Conservation (phyloP, 441 rosid species). For the Gossypium trilobum region DNA sequence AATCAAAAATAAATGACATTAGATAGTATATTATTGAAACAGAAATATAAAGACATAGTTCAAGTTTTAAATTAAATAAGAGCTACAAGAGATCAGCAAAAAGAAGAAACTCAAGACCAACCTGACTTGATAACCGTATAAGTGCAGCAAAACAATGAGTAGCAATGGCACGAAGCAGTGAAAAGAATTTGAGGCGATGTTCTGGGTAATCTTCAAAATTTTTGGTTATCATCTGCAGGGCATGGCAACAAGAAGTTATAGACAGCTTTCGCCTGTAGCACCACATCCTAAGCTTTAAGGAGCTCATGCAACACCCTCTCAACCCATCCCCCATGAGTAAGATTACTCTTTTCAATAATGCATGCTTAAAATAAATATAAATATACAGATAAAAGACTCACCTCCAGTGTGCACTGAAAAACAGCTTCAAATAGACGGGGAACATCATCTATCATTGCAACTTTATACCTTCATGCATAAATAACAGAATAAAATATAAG, state of each 20-base stretch:
- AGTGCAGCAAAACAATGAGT: slow-evolving; percentile 88
- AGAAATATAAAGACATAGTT: neutral
- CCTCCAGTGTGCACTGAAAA: slow-evolving; percentile 98
- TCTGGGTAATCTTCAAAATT: slow-evolving; percentile 98
- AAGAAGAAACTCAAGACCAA: slow-evolving; percentile 26
- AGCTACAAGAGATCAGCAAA: neutral
- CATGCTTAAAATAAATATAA: neutral
- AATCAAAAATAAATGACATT: neutral
- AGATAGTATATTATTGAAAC: neutral
- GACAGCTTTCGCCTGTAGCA: neutral
- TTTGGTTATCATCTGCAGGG: slow-evolving; percentile 88
- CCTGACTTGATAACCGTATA: slow-evolving; percentile 89
- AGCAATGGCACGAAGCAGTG: slow-evolving; percentile 96
- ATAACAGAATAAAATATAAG: neutral
- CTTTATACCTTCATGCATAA: slow-evolving; percentile 60
- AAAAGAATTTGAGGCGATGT: slow-evolving; percentile 97
- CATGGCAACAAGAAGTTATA: neutral
- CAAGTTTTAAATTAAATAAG: neutral
- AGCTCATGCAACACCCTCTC: neutral
- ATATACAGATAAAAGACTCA: slow-evolving; percentile 24
- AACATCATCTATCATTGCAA: slow-evolving; percentile 90
- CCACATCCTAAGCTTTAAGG: neutral
- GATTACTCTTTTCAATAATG: neutral
- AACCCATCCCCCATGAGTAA: neutral
- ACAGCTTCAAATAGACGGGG: slow-evolving; percentile 98